Base-by-base conservation (phyloP, 2,329 filamentous ascomycete genomes). In the Trichoderma brevicompactum region DNA sequence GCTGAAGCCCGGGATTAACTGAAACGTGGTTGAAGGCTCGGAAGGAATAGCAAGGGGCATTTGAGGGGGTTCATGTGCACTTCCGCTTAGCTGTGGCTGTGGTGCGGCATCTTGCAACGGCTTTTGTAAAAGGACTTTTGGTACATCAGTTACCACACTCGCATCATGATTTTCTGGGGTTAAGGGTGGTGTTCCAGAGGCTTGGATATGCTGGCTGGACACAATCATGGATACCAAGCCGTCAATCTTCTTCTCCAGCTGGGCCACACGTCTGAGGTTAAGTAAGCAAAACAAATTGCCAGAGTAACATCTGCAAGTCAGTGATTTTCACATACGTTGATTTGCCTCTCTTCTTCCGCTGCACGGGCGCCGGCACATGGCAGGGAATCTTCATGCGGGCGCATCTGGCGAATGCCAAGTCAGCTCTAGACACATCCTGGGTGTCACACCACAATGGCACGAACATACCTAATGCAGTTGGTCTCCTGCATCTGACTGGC, bases 241-340 rank as follows among this genome's bases (percentile, higher is more conserved):
- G n/a, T 79, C 77, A 36, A 79, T 77, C 66, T 78, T 79, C 59
- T 76, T 73, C 61, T 79, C 78, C 2, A 79, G 52, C 44, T 77
- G 75, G 6, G 74, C 76, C 2, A 79, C 77, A 10, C 76, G 74
- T 7, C 77, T 79, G 10, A 34, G n/a, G 8, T 7, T 12, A 6
- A 15, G 6, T 15, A 7, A 61, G 54, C 28, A 49, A 32, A 1
- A 2, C n/a, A 52, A 32, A 5, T 28, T 28, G 5, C 23, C 23
- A 28, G 23, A 2, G 3, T 6, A 41, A 44, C 1, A 54, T 6
- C 17, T 12, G 10, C 32, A 36, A 7, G 17, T 10, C 3, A 28
- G 36, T 6, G 2, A 1, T 2, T 7, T 17, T 10, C 1, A 67
- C 70, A 49, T 66, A 77, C 77, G 75, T 79, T 40, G 76, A 77